phyloP scores from a whole-genome alignment of 2,329 filamentous ascomycete genomes.

The Aspergillus ochraceoroseus region DNA sequence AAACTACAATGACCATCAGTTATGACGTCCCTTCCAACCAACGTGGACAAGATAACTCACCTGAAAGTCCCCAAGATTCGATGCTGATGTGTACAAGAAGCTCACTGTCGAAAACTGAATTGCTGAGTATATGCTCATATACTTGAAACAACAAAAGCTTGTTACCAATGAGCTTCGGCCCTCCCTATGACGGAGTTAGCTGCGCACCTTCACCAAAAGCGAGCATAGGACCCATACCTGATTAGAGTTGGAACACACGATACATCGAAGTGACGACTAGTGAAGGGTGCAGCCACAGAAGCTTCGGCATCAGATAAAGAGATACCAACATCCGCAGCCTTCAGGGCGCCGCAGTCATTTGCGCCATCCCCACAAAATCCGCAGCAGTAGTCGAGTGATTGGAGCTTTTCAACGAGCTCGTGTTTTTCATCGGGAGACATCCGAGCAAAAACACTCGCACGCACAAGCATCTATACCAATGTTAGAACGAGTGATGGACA shows the following conservation, averaged over 20 bases:
- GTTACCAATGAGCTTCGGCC: conserved; percentile 93
- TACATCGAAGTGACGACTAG: conserved; percentile 91
- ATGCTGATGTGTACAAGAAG: conserved; percentile 89
- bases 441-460: conserved; percentile 87
- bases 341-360: conserved; percentile 94
- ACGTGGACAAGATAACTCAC: conserved; percentile 34
- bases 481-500: neutral
- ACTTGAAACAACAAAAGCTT: conserved; percentile 99
- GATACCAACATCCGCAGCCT: conserved; percentile 95
- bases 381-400: conserved; percentile 89
- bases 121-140: conserved; percentile 98
- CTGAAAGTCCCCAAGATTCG: conserved; percentile 94
- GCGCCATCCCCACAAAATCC: conserved; percentile 97
- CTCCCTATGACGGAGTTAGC: conserved; percentile 55
- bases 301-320: conserved; percentile 96
- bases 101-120: conserved; percentile 97
- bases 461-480: conserved; percentile 69
- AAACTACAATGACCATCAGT: conserved; percentile 51
- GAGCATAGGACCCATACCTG: conserved; percentile 47
- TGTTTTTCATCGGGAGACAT: conserved; percentile 99
- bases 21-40: neutral
- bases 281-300: conserved; percentile 96
- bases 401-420: conserved; percentile 92
- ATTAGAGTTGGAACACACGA: conserved; percentile 92
- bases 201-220: neutral